Base-by-base conservation (phyloP, 495 filamentous ascomycete genomes). In the Annulohypoxylon nitens region DNA sequence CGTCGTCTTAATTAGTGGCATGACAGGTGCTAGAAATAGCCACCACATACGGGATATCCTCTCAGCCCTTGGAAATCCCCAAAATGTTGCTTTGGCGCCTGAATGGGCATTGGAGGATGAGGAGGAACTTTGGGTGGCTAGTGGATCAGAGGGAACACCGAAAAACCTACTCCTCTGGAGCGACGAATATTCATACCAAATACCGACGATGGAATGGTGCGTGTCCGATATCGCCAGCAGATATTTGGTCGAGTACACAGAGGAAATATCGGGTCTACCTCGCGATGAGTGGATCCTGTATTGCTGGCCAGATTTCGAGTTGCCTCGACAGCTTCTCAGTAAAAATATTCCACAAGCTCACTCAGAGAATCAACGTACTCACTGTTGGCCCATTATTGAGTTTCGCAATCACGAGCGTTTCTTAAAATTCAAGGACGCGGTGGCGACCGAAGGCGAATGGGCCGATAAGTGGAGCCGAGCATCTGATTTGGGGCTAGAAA, bases 301-400 rank as follows among this genome's bases (percentile, higher is more conserved):
- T 43, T 81, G 78, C 61, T 85, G 82, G 82, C 80, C 78, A 2
- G 76, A 83, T 55, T 3, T 78, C 6, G 55, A 64, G 1, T 71
- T 69, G 0, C 50, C 69, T 18, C 41, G 3, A 25, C 23, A 69
- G 4, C 74, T 73, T 43, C 11, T 43, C 39, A 3, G 37, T 3
- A 43, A 11, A 43, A n/a, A 5, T 37, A 34, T 61, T 9, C 26
- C 75, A 4, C 23, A 71, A 1, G 55, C 20, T 43, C 1, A 14
- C 23, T 6, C 10, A 55, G 59, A 7, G 16, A 55, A 10, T 10
- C 8, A 41, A 54, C n/a, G 34, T 5, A 41, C 79, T 23, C 1
- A 33, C 1, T 26, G 25, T 4, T 82, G 75, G 76, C 77, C 79
- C 2, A 54, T 84, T 54, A 26, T 79, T 0, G 30, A 53, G 7